Percentiles rank a stretch among this genome's conserved stretches.
phyloP scores from a whole-genome alignment of 176 grass and related monocot species.

The Rhynchospora tenuis region DNA sequence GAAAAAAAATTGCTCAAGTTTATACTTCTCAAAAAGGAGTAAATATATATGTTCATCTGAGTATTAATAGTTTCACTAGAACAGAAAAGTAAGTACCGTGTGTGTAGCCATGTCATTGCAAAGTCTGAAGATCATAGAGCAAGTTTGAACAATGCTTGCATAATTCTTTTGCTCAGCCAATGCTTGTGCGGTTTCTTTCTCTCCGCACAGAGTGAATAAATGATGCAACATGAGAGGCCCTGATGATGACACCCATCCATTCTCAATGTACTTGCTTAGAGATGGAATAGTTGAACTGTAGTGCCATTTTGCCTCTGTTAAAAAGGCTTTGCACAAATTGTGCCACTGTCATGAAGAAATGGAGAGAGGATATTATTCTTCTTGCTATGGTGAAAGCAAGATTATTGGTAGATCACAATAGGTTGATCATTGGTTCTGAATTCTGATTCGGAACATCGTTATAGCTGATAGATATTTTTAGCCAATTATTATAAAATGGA shows the following conservation, averaged over 20 bases:
- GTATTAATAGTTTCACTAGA: no score
- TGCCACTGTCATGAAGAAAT: conserved; percentile 25
- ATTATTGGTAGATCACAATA: no score
- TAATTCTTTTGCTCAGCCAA: conserved; percentile 13
- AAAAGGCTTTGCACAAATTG: conserved; percentile 19
- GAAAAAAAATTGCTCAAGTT: background rate
- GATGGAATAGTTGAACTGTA: conserved; percentile 18
- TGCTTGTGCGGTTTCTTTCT: background rate
- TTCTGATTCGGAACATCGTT: no score
- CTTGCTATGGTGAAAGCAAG: background rate
- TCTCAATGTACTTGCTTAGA: conserved; percentile 29
- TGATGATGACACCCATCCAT: conserved; percentile 27
- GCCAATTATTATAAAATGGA: no score
- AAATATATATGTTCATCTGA: no score
- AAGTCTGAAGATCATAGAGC: conserved; percentile 15
- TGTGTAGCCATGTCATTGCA: conserved; percentile 42
- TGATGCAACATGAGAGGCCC: conserved; percentile 14
- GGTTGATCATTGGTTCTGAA: no score
- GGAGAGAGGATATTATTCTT: background rate
- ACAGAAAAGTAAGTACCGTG: background rate
- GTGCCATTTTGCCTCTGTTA: conserved; percentile 50
- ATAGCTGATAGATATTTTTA: no score
- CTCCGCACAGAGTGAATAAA: background rate
- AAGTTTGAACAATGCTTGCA: conserved; percentile 15
- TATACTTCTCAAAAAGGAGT: no score